These are phyloP conservation scores for Teratosphaeria zuluensis DNA, from an alignment of 2,329 filamentous ascomycete genomes.

Conservation along the genomic window DNA sequence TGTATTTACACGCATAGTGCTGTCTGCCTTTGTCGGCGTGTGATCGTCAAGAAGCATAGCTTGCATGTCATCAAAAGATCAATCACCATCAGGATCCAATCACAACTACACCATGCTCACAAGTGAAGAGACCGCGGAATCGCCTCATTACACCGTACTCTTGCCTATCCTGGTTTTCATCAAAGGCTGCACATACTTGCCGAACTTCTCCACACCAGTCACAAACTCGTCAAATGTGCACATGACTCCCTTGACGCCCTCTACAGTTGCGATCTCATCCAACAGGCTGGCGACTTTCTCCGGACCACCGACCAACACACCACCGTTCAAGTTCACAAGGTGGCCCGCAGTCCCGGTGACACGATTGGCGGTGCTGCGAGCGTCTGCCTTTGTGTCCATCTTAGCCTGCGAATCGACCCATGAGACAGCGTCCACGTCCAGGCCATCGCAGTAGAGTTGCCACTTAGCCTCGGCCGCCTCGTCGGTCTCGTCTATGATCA, in stretches of 20 bases:
- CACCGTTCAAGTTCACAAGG: slow-evolving; percentile 8
- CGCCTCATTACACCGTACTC: neutral
- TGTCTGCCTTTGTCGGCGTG: no score
- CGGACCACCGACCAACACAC: slow-evolving; percentile 3
- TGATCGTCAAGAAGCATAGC: no score
- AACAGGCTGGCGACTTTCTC: slow-evolving; percentile 4
- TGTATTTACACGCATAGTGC: no score
- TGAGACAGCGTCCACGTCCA: slow-evolving; percentile 8
- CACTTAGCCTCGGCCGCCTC: slow-evolving; percentile 7
- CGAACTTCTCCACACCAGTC: slow-evolving; percentile 7
- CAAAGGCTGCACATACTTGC: slow-evolving; percentile 8
- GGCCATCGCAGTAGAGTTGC: slow-evolving; percentile 7
- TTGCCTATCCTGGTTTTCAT: neutral
- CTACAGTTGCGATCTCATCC: slow-evolving; percentile 3
- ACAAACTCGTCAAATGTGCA: slow-evolving; percentile 9
- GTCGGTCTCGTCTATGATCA: slow-evolving; percentile 8
- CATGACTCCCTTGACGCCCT: slow-evolving; percentile 9
- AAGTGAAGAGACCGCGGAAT: neutral
- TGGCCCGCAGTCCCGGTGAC: slow-evolving; percentile 2
- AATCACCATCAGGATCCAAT: no score
- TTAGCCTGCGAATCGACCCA: slow-evolving; percentile 7
- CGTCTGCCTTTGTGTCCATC: slow-evolving; percentile 9
- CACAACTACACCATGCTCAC: neutral
- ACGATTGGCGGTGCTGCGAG: slow-evolving; percentile 3
- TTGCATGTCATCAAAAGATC: no score